These are phyloP conservation scores for Neonectria punicea DNA, from an alignment of 2,329 filamentous ascomycete genomes.

Conservation along the genomic window DNA sequence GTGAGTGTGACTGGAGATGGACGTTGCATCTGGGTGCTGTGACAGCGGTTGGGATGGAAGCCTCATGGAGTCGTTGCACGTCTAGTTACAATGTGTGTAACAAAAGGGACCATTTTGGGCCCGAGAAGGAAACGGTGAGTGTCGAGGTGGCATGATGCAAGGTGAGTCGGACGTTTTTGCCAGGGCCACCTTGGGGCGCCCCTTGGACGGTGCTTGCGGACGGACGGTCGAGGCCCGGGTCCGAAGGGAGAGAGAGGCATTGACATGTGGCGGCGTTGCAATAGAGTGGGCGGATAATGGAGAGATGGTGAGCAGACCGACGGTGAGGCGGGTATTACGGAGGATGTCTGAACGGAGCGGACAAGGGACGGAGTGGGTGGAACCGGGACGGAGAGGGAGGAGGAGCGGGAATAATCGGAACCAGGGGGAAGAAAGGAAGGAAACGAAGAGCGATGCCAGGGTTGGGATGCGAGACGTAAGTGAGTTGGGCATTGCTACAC, in stretches of 20 bases:
- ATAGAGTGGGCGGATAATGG: slow-evolving; percentile 22
- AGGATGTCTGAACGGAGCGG: slow-evolving; percentile 11
- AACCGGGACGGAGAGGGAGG: slow-evolving; percentile 25
- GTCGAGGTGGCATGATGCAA: slow-evolving; percentile 29
- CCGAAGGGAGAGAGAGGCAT: not conserved
- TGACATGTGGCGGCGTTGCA: slow-evolving; percentile 6
- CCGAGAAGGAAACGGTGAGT: slow-evolving; percentile 15
- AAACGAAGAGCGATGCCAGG: slow-evolving; percentile 19
- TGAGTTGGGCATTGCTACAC: slow-evolving; percentile 11
- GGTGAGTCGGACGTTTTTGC: slow-evolving; percentile 25
- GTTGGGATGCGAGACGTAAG: slow-evolving; percentile 32
- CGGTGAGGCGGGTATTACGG: slow-evolving; percentile 23
- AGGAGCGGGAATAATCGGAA: slow-evolving; percentile 35
- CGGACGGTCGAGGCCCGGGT: slow-evolving; percentile 16
- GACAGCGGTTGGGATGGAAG: not conserved
- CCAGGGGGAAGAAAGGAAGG: slow-evolving; percentile 15
- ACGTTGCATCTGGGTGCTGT: not conserved
- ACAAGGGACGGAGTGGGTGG: slow-evolving; percentile 18
- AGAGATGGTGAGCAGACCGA: slow-evolving; percentile 37
- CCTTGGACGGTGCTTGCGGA: slow-evolving; percentile 3
- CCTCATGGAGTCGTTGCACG: not conserved
- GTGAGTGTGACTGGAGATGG: not conserved
- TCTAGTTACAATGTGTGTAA: not conserved
- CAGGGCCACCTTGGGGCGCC: slow-evolving; percentile 7
- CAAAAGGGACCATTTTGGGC: not conserved